Evolutionary conservation across 805 yeast species (phyloP).

Genomic region (Brettanomyces custersianus): DNA sequence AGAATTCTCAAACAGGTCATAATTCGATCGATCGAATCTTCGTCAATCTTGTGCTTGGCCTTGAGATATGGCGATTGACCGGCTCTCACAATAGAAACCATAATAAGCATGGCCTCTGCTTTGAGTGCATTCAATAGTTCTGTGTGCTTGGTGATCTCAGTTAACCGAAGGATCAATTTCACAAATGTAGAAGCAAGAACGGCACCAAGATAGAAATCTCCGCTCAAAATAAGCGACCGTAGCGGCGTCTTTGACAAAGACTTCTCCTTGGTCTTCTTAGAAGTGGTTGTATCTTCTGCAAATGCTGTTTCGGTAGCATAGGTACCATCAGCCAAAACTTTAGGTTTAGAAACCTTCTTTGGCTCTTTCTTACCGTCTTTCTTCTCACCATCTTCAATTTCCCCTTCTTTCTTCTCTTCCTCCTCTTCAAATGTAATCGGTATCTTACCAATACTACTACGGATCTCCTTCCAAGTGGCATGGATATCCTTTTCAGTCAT

Average conservation of each 20-base stretch:
- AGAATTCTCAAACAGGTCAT: conserved; percentile 78
- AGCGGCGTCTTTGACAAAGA: conserved; percentile 48
- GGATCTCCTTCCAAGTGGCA: conserved; percentile 78
- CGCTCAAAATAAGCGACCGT: conserved; percentile 71
- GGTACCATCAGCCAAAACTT: conserved; percentile 96
- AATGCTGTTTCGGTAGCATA: conserved; percentile 91
- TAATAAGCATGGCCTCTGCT: conserved; percentile 88
- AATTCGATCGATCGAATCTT: conserved; percentile 93
- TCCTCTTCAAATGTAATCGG: conserved; percentile 77
- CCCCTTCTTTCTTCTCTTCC: conserved; percentile 25
- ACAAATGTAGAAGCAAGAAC: conserved; percentile 83
- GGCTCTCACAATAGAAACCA: conserved; percentile 85
- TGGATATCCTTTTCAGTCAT: conserved; percentile 62
- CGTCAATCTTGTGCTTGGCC: conserved; percentile 75
- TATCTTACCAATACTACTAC: conserved; percentile 79
- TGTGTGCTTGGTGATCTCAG: conserved; percentile 40
- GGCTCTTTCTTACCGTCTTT: conserved; percentile 12
- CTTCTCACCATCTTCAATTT: conserved; percentile 6
- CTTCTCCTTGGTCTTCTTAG: conserved; percentile 27
- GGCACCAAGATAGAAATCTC: conserved; percentile 87
- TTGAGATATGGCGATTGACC: conserved; percentile 53
- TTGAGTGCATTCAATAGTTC: conserved; percentile 70
- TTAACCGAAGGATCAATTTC: conserved; percentile 73
- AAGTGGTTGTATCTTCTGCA: conserved; percentile 29
- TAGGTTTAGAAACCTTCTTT: conserved; percentile 43